Evolutionary conservation across 148 eudicot genomes (phyloP).

Genomic region (Amaranthus palmeri): DNA sequence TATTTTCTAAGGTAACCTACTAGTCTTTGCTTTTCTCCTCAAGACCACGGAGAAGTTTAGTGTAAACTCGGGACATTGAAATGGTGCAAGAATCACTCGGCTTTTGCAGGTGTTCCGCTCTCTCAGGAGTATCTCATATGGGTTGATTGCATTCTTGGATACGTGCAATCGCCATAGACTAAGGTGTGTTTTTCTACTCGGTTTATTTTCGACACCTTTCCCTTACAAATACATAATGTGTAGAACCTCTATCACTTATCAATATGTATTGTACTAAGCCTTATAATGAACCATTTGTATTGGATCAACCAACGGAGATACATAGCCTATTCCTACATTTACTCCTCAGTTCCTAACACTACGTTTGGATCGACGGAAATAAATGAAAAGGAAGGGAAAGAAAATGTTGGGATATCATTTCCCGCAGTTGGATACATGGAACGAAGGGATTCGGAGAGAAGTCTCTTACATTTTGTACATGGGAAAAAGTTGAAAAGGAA

Average conservation of each 20-base stretch:
- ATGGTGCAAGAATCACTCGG: constrained; percentile 4
- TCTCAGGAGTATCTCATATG: constrained; percentile 68
- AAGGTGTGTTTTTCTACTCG: constrained; percentile 38
- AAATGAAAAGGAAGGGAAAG: not conserved
- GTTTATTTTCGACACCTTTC: not conserved
- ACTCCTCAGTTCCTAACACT: no score
- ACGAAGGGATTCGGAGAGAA: no score
- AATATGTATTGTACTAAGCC: not conserved
- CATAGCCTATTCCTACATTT: not conserved
- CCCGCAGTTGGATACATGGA: no score
- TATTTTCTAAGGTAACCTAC: constrained; percentile 66
- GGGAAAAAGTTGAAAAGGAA: no score
- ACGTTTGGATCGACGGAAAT: no score
- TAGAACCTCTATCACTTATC: not conserved
- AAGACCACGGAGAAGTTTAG: not conserved
- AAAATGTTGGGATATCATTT: not conserved
- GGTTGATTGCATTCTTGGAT: constrained; percentile 67
- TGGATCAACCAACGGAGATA: not conserved
- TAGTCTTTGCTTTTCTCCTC: not conserved
- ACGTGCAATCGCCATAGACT: constrained; percentile 91
- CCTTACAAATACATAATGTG: not conserved
- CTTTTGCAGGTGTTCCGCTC: constrained; percentile 71
- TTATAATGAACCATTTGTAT: no score
- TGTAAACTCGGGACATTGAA: not conserved
- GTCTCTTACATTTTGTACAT: no score